Evolutionary conservation across 495 filamentous ascomycete species (phyloP).

Genomic region (Geoglossum glabrum): DNA sequence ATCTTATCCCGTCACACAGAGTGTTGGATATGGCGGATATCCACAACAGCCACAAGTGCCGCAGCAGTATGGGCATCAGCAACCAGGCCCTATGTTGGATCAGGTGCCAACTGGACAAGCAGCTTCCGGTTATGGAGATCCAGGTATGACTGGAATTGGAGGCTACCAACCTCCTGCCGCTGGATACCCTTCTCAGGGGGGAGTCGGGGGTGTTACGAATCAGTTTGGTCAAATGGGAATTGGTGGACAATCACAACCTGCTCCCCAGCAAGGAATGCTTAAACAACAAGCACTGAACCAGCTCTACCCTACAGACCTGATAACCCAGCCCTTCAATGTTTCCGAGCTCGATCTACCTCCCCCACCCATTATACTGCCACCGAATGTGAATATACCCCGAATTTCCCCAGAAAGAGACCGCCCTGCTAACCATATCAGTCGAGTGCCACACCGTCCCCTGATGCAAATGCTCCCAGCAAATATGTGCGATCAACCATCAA

Average conservation of each 20-base stretch:
- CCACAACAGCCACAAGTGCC: slow-evolving; percentile 26
- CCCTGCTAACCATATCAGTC: slow-evolving; percentile 29
- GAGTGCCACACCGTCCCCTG: slow-evolving; percentile 77
- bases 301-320: slow-evolving; percentile 76
- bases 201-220: slow-evolving; percentile 56
- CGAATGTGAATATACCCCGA: slow-evolving; percentile 46
- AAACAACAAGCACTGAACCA: slow-evolving; percentile 53
- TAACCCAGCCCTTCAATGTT: slow-evolving; percentile 84
- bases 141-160: slow-evolving; percentile 17
- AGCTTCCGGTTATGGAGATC: background rate
- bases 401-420: background rate
- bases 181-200: slow-evolving; percentile 39
- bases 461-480: slow-evolving; percentile 83
- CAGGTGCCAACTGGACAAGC: background rate
- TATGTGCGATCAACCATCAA: slow-evolving; percentile 92
- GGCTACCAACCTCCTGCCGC: slow-evolving; percentile 46
- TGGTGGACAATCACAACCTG: slow-evolving; percentile 34
- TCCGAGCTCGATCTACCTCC: slow-evolving; percentile 82
- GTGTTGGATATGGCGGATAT: slow-evolving; percentile 33
- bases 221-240: slow-evolving; percentile 69
- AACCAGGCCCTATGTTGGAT: slow-evolving; percentile 5
- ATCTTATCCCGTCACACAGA: slow-evolving; percentile 19
- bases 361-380: slow-evolving; percentile 74
- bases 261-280: slow-evolving; percentile 28
- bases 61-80: slow-evolving; percentile 25